These are phyloP conservation scores for Aureococcus anophagefferens DNA, from an alignment of 108 stramenopile species.

Conservation along the genomic window DNA sequence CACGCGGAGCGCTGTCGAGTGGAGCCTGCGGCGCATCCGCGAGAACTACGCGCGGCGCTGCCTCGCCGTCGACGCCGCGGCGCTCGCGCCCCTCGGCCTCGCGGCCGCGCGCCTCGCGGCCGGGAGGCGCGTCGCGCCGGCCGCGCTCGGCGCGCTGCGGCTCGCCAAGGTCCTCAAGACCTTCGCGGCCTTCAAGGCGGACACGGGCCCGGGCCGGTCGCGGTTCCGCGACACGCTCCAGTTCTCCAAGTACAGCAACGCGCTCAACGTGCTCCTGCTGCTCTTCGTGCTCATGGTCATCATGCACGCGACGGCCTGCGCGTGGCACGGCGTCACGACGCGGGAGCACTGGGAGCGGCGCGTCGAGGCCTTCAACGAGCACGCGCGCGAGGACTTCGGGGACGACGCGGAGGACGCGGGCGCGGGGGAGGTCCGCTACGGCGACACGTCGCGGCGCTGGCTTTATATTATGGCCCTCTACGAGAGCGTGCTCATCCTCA, in stretches of 20 bases:
- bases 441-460: not conserved
- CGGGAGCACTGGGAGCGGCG: conserved; percentile 1
- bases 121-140: too few species aligned
- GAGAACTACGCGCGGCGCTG: too few species aligned
- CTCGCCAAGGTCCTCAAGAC: too few species aligned
- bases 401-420: not conserved
- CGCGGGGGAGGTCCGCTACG: not conserved
- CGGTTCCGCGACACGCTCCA: too few species aligned
- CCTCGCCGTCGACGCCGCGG: too few species aligned
- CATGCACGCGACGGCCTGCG: conserved; percentile 4
- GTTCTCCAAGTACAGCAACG: conserved; percentile 3
- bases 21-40: too few species aligned
- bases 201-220: too few species aligned
- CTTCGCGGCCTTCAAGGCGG: too few species aligned
- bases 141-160: too few species aligned
- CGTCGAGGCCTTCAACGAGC: not conserved
- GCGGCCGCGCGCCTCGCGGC: too few species aligned
- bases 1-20: too few species aligned
- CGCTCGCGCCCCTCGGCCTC: too few species aligned
- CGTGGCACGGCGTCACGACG: not conserved
- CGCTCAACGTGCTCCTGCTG: not conserved
- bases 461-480: conserved; percentile 1
- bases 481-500: conserved; percentile 9
- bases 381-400: not conserved
- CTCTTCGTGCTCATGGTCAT: not conserved